Evolutionary conservation across 768 basidiomycete genomes (phyloP).

Genomic region (Cyclocybe aegerita): DNA sequence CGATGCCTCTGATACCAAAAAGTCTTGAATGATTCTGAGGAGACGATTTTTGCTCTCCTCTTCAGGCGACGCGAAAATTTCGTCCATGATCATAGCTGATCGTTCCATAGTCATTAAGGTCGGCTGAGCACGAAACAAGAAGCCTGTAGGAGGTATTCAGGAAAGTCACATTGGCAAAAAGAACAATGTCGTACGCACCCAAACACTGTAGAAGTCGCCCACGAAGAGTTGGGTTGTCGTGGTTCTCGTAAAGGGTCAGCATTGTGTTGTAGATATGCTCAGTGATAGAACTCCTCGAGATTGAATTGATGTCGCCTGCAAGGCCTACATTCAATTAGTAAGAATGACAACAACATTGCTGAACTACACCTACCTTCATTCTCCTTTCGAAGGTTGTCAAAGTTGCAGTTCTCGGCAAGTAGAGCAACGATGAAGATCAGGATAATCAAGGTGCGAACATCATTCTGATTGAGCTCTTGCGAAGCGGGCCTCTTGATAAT

Average conservation of each 20-base stretch:
- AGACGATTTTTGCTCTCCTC: conserved; percentile 72
- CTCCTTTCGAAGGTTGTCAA: conserved; percentile 72
- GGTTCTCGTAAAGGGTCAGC: conserved; percentile 70
- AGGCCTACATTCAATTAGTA: conserved; percentile 39
- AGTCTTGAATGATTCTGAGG: conserved; percentile 89
- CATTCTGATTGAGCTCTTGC: conserved; percentile 43
- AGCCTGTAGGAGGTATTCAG: conserved; percentile 48
- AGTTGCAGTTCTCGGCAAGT: conserved; percentile 86
- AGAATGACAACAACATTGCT: not conserved
- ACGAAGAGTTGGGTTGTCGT: conserved; percentile 54
- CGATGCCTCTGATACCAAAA: conserved; percentile 77
- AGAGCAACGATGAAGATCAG: conserved; percentile 84
- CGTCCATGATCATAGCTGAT: conserved; percentile 86
- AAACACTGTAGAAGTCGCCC: conserved; percentile 83
- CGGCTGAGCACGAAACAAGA: conserved; percentile 90
- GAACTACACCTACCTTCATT: conserved; percentile 47
- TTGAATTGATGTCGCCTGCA: conserved; percentile 51
- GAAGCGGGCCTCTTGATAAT: conserved; percentile 43
- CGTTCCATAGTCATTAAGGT: conserved; percentile 82
- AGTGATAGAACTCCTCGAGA: conserved; percentile 70
- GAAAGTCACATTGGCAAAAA: not conserved
- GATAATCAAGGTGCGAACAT: conserved; percentile 58
- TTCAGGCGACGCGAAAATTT: conserved; percentile 74
- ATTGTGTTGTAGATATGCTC: conserved; percentile 80
- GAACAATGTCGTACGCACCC: conserved; percentile 44